A percentile compares a stretch with the other conserved stretches of the same genome.
phyloP scores from a whole-genome alignment of 2,329 filamentous ascomycete genomes.

The Penicillium rolfsii region DNA sequence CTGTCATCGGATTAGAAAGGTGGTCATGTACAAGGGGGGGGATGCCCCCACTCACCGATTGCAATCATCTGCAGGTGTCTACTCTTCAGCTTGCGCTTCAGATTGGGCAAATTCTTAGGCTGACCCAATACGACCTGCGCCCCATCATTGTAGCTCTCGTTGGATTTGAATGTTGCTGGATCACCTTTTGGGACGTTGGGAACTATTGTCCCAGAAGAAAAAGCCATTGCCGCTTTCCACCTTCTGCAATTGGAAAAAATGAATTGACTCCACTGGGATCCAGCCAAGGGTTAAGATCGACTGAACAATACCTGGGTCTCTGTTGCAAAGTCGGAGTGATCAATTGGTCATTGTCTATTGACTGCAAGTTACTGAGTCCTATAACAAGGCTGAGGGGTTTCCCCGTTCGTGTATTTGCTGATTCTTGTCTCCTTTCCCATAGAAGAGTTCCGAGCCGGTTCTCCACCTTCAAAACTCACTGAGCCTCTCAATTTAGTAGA shows the following conservation, averaged over 20 bases:
- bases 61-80: conserved; percentile 16
- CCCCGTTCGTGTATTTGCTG: background rate
- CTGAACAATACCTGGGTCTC: background rate
- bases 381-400: background rate
- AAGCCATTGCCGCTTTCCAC: background rate
- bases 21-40: background rate
- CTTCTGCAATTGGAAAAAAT: background rate
- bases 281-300: background rate
- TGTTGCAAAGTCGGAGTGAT: background rate
- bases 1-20: background rate
- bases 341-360: background rate
- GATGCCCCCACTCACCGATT: background rate
- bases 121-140: background rate
- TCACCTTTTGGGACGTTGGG: background rate
- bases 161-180: background rate
- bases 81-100: conserved; percentile 22
- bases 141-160: background rate
- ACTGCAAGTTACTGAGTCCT: background rate
- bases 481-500: background rate
- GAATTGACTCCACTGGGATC: background rate
- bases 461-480: background rate
- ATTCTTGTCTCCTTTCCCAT: background rate
- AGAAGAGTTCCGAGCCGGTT: background rate
- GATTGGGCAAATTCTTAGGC: background rate
- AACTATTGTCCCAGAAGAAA: background rate